A percentile compares a stretch with the other conserved stretches of the same genome.
phyloP scores from a whole-genome alignment of 176 grass and related monocot species.

The sorghum (Sorghum bicolor) region DNA sequence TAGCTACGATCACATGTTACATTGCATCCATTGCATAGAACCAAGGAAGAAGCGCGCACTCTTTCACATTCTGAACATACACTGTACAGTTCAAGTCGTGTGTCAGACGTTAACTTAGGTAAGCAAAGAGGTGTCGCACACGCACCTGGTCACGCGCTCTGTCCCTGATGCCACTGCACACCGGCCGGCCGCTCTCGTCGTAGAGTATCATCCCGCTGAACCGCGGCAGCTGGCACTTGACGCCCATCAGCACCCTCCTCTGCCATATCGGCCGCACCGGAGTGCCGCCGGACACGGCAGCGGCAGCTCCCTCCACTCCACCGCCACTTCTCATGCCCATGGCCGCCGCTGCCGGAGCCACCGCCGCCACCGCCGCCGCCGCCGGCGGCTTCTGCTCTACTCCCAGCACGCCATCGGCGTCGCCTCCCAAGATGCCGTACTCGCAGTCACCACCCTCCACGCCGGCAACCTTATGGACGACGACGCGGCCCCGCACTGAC shows the following conservation, averaged over 20 bases:
- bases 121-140: background rate
- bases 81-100: background rate
- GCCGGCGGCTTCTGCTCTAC: background rate
- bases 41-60: background rate
- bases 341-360: background rate
- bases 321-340: background rate
- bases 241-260: constrained; percentile 47
- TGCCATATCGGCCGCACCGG: constrained; percentile 42
- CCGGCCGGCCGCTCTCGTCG: constrained; percentile 41
- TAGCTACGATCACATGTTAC: too few relatives aligned
- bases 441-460: background rate
- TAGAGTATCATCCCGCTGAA: constrained; percentile 52
- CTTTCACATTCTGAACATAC: background rate
- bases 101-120: background rate
- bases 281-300: constrained; percentile 10
- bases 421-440: background rate
- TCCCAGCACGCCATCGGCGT: background rate
- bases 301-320: background rate
- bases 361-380: background rate
- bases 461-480: background rate
- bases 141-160: constrained; percentile 34
- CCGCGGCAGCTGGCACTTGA: constrained; percentile 40
- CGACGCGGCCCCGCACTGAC: background rate
- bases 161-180: constrained; percentile 35
- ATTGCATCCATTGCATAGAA: too few relatives aligned